Base-by-base conservation (phyloP, 2,329 filamentous ascomycete genomes). In the Aspergillus udagawae region DNA sequence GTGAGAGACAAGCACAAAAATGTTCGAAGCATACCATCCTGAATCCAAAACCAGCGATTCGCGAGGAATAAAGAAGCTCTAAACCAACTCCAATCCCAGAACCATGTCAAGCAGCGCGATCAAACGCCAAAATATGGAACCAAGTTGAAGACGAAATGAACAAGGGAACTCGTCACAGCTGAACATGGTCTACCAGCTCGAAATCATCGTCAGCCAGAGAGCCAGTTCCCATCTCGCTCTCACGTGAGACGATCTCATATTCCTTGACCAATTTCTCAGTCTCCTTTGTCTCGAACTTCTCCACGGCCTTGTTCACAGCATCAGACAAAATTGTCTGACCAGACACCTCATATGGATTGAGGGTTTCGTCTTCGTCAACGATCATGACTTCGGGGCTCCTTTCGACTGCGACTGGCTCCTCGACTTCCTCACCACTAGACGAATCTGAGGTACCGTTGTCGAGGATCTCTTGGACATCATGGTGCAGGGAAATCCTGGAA, bases 221-320 rank as follows among this genome's bases (percentile, higher is more conserved):
- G 28, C 68, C 67, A 28, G 47, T 54, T 23, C 59, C 54, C 3
- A 52, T 76, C 58, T 75, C 73, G 35, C 72, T 70, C 53, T 73
- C 70, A 20, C 65, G 65, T 27, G 79, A 63, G 75, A 80, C 64
- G 77, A 78, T 78, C 66, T 86, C 83, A 64, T 86, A 86, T 73
- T 86, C 83, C 73, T 80, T 82, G 69, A 84, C 80, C 50, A 86
- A 70, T 73, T 84, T 83, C 71, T 84, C 82, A 2, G 82, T 86
- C 72, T 84, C 80, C 64, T 80, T 80, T 60, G 79, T 81, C 73
- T 86, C 83, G 66, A 80, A 86, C 61, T 78, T 79, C 74, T 84
- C 80, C 44, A 86, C 80, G 1, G 84, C 84, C 70, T 83, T 80
- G 55, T 76, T 78, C 35, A 86, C 74, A 10, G 84, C 83, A 17